Percentiles rank a stretch among this genome's conserved stretches.
phyloP scores from a whole-genome alignment of 148 eudicot genomes.

The Rhododendron molle region DNA sequence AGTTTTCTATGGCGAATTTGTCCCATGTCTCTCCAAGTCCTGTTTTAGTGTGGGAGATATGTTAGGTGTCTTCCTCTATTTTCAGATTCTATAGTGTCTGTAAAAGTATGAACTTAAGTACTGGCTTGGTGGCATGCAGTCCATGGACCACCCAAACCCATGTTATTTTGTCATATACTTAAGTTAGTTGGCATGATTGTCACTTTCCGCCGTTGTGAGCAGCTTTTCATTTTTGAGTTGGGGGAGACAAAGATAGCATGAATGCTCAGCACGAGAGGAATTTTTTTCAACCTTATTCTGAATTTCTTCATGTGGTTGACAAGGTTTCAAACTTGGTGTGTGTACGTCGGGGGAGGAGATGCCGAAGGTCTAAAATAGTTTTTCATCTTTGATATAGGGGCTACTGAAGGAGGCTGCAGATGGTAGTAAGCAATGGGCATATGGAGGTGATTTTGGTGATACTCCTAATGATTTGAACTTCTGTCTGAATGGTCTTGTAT shows the following conservation, averaged over 20 bases:
- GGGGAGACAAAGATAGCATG: not conserved
- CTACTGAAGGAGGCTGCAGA: conserved; percentile 66
- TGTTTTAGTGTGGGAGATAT: not conserved
- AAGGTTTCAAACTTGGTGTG: not conserved
- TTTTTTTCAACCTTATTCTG: not conserved
- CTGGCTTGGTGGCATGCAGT: not conserved
- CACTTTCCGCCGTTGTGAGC: not conserved
- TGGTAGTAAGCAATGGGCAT: conserved; percentile 85
- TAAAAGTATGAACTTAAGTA: not conserved
- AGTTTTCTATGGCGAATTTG: not conserved
- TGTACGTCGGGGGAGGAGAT: not conserved
- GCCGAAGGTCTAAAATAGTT: not conserved
- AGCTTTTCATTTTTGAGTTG: not conserved
- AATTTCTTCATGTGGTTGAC: not conserved
- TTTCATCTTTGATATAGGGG: conserved; percentile 43
- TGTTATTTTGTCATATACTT: not conserved
- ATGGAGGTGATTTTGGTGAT: conserved; percentile 99
- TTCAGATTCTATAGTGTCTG: not conserved
- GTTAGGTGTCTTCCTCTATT: not conserved
- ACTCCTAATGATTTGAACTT: conserved; percentile 88
- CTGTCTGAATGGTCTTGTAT: conserved; percentile 80
- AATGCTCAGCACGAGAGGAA: not conserved
- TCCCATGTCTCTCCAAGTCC: not conserved
- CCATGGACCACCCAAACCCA: not conserved
- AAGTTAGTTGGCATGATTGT: not conserved